Conservation (phyloP, 1,284 basidiomycete genomes). For the Moesziomyces sp. region DNA sequence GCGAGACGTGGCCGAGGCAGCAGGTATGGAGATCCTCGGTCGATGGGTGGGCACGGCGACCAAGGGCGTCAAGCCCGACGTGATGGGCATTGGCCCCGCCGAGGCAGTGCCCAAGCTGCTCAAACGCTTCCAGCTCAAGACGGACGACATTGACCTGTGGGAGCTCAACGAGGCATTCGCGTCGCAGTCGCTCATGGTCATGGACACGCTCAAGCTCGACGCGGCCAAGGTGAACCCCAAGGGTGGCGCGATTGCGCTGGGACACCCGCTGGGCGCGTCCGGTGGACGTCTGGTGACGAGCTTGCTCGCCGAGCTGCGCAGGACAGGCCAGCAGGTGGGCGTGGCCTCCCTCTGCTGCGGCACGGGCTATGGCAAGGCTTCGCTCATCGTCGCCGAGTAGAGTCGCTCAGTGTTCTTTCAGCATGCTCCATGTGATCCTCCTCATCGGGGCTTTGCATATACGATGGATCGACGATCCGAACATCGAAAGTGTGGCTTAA, state of each 20-base stretch:
- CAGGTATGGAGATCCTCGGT: constrained; percentile 62
- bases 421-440: too few species aligned
- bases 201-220: constrained; percentile 58
- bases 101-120: constrained; percentile 61
- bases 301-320: constrained; percentile 57
- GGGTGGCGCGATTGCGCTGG: constrained; percentile 66
- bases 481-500: neutral
- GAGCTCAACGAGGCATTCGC: constrained; percentile 67
- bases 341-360: constrained; percentile 65
- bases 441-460: neutral
- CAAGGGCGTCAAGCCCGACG: constrained; percentile 63
- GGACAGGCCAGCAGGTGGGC: constrained; percentile 59
- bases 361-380: constrained; percentile 63
- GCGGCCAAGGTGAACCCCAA: constrained; percentile 61
- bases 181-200: constrained; percentile 62
- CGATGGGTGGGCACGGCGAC: constrained; percentile 60
- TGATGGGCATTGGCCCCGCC: constrained; percentile 66
- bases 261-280: constrained; percentile 64
- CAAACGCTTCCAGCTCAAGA: constrained; percentile 51
- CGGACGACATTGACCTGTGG: constrained; percentile 63
- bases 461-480: constrained; percentile 11
- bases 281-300: constrained; percentile 63
- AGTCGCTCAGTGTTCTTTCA: neutral
- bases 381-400: constrained; percentile 61
- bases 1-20: constrained; percentile 57